Percentiles rank a stretch among this genome's conserved stretches.
Evolutionary conservation across 2,329 filamentous ascomycete genomes (phyloP).

Genomic region (Beauveria caledonica): DNA sequence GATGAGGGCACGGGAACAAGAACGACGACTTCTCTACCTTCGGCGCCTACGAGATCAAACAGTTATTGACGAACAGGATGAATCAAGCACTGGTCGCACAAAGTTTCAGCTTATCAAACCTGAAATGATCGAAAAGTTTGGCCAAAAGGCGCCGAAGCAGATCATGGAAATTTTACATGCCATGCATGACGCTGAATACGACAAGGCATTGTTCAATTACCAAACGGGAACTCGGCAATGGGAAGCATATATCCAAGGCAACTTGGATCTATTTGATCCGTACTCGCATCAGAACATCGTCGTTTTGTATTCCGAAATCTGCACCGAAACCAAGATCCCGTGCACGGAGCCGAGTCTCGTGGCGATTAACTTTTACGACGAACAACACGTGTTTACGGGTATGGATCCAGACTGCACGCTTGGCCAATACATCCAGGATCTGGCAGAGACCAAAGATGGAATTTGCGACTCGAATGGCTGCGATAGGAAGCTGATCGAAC

Average conservation of each 20-base stretch:
- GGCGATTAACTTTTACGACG: constrained; percentile 87
- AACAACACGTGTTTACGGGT: constrained; percentile 66
- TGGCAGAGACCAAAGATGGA: constrained; percentile 69
- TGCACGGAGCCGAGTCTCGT: constrained; percentile 88
- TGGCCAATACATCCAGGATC: constrained; percentile 88
- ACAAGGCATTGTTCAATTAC: constrained; percentile 89
- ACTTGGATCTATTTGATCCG: constrained; percentile 84
- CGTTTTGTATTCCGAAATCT: constrained; percentile 87
- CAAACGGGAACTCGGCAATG: constrained; percentile 90
- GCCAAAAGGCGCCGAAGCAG: constrained; percentile 71
- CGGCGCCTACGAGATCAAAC: constrained; percentile 76
- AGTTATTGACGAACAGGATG: constrained; percentile 45
- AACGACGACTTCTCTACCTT: constrained; percentile 73
- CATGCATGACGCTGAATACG: constrained; percentile 93
- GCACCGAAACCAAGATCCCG: constrained; percentile 86
- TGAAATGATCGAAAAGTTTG: constrained; percentile 85
- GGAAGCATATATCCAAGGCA: constrained; percentile 89
- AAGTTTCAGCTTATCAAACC: constrained; percentile 88
- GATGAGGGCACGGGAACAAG: constrained; percentile 85
- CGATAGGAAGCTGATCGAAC: constrained; percentile 80
- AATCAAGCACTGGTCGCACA: constrained; percentile 56
- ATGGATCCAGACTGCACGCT: constrained; percentile 83
- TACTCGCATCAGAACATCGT: constrained; percentile 95
- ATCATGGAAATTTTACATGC: constrained; percentile 91
- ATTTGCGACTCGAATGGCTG: constrained; percentile 78